These are phyloP conservation scores for Larix kaempferi DNA, from an alignment of 75 land plant species.

Conservation along the genomic window DNA sequence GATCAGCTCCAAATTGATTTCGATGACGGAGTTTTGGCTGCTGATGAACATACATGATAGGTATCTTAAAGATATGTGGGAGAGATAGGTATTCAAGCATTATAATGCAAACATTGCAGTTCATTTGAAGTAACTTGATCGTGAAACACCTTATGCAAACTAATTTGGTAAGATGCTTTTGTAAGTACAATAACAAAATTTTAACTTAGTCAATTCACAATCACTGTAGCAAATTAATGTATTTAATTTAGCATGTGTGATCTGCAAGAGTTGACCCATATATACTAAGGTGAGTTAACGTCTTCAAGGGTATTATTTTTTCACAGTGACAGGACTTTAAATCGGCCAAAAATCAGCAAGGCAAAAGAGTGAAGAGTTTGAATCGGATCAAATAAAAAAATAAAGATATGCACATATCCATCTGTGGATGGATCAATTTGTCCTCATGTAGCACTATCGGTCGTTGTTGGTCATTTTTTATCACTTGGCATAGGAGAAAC, in stretches of 20 bases:
- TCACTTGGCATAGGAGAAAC: too few relatives aligned
- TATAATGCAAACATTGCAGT: background rate
- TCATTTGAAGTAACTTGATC: background rate
- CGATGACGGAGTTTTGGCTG: background rate
- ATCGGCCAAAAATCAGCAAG: too few relatives aligned
- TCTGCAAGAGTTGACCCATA: background rate
- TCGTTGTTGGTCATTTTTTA: too few relatives aligned
- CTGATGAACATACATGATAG: background rate
- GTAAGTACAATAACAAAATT: background rate
- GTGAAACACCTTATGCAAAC: background rate
- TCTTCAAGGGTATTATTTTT: background rate
- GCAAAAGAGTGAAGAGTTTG: too few relatives aligned
- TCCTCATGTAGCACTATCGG: too few relatives aligned
- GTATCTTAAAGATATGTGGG: background rate
- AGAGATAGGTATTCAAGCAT: background rate
- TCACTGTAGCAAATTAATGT: too few relatives aligned
- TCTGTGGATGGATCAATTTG: too few relatives aligned
- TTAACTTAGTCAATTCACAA: too few relatives aligned
- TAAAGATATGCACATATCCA: too few relatives aligned
- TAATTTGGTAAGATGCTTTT: background rate
- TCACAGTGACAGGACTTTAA: background rate
- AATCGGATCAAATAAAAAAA: too few relatives aligned
- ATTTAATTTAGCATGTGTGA: background rate
- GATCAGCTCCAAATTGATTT: background rate
- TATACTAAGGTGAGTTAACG: background rate